Base-by-base conservation (phyloP, 352 stramenopile genomes). In the Globisporangium cylindrosporum region DNA sequence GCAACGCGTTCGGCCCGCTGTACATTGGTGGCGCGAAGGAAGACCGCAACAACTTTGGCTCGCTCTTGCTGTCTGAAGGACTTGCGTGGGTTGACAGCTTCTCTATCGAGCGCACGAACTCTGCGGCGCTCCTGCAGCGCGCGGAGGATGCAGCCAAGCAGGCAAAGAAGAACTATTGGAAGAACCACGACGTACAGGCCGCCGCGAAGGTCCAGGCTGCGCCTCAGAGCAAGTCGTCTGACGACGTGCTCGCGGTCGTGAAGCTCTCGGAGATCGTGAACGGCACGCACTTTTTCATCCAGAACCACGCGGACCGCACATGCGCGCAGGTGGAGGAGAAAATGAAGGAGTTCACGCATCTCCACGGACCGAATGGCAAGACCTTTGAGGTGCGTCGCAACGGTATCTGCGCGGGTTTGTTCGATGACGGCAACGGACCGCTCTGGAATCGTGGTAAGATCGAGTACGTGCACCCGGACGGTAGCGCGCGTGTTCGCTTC, bases 401-500 rank as follows among this genome's bases (percentile, higher is more conserved):
- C 53, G 91, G 88, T 32, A 78, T 97, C 43, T 95, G 96, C 62
- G 95, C 95, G 57, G 95, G 94, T n/a, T 81, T 99, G 3, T 99
- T 98, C 70, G 92, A 99, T 68, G 97, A 99, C 72, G 95, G 94
- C 58, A 90, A 81, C 49, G 93, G 93, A 6, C 91, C 89, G 22
- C 73, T 90, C 34, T 99, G 96, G 96, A 99, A 98, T 83, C 92
- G 97, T 64, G 96, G 88, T 15, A 96, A 97, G 63, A 80, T 99
- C 48, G 88, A 95, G 68, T 84, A 84, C 59, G 75, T 93, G 49
- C 69, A 90, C 64, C 61, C 76, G 2, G 80, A 94, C 48, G 83
- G 80, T 43, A 83, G 77, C 6, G 82, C 76, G 1, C 88, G 86
- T 55, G 88, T 99, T 59, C 84, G 95, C 15, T 99, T 98, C 75